Base-by-base conservation (phyloP, 768 basidiomycete genomes). In the Phlebiopsis flavidoalba region DNA sequence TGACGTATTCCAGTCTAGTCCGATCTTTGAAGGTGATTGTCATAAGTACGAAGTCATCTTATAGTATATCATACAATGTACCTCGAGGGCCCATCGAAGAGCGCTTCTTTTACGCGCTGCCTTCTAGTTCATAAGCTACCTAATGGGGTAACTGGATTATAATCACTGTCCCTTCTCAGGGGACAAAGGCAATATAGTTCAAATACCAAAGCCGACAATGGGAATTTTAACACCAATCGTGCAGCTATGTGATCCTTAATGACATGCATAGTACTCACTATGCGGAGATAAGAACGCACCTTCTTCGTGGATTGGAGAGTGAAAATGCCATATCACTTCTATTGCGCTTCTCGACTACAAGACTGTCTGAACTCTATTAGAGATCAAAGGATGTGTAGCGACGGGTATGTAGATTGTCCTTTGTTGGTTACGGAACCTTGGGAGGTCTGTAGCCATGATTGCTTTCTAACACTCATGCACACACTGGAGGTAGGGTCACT, bases 111-210 rank as follows among this genome's bases (percentile, higher is more conserved):
- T 84, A 83, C 65, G 81, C 78, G 24, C 74, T 69, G 33, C 84
- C 84, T n/a, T 78, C 74, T 70, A 87, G 77, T 68, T 88, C 85
- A 71, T 88, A 89, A 10, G 83, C n/a, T 85, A 22, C 83, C 77
- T 80, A 61, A 54, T 11, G 24, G 31, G 53, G 43, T 40, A 46
- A n/a, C n/a, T n/a, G 26, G 19, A 55, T 40, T 22, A n/a, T 52
- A 1, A 51, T 53, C 19, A 26, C 31, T 15, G 22, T 40, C 40
- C 43, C 22, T 14, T 36, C 33, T 40, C 53, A 36, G 33, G n/a
- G n/a, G 47, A 33, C 14, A 5, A 31, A 43, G 43, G 53, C n/a
- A n/a, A n/a, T n/a, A 19, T 7, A 8, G 40, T n/a, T 14, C 15
- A 24, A 70, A 67, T 73, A 73, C 83, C 87, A 54, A 87, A 81